Base-by-base conservation (phyloP, 192 early-diverging fungal genomes). In the Coemansia sp. region DNA sequence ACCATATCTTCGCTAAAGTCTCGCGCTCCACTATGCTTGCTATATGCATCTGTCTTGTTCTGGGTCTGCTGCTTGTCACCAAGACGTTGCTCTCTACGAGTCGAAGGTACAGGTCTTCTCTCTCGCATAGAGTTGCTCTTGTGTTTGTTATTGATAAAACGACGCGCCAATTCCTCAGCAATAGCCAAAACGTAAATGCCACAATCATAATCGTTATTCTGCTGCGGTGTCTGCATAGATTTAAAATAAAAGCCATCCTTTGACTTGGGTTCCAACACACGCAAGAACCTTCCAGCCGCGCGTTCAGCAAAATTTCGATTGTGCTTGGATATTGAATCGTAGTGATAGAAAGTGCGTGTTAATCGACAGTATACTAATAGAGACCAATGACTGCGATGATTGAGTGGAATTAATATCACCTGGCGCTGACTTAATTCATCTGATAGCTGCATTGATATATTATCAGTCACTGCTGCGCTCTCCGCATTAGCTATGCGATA, bases 151-250 rank as follows among this genome's bases (percentile, higher is more conserved):
- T 76, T 82, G 28, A 82, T 69, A 52, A 72, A 82, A 7, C 79
- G 61, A 0, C 79, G 58, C 1, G 79, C 79, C 59, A 82, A 28
- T 25, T 82, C 67, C 67, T 82, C 70, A 0, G 79, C 74, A 61
- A 82, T 82, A 0, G 74, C 70, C 63, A 82, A 41, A 21, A 82
- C 79, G 27, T 82, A 82, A 22, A 82, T 68, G 6, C 79, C 79
- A 49, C 79, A 82, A 41, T 82, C 79, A 52, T 64, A 64, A 57
- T 82, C 73, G 53, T 82, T 82, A 53, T 82, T 82, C 62, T 76
- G 79, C 67, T 82, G 79, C 51, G 79, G 79, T 28, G 79, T 82
- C 62, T 82, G 79, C 67, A 82, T 76, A 8, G 79, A 72, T 67
- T 81, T 81, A 64, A 82, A 82, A 56, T 70, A 82, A 53, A 76